Conservation (phyloP, 345 rosid species). For the Litchi chinensis region DNA sequence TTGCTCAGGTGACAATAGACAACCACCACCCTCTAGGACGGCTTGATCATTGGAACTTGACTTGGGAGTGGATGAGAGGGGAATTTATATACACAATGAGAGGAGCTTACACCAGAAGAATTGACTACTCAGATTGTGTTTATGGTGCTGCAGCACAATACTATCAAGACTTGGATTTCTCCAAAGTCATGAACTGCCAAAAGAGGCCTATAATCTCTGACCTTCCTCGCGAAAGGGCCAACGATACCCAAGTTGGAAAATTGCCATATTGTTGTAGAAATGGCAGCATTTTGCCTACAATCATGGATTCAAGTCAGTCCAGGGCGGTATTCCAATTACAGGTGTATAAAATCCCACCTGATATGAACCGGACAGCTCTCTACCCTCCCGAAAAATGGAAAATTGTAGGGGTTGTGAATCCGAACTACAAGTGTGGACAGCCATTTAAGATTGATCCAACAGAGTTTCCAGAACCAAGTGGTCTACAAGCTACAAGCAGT, state of each 20-base stretch:
- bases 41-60: conserved; percentile 62
- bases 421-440: conserved; percentile 43
- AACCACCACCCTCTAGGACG: conserved; percentile 50
- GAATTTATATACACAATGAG: conserved; percentile 54
- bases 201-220: conserved; percentile 45
- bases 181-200: conserved; percentile 45
- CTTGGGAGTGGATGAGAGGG: conserved; percentile 63
- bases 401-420: conserved; percentile 41
- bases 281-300: conserved; percentile 44
- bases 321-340: conserved; percentile 43
- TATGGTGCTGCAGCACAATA: conserved; percentile 43
- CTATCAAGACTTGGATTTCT: conserved; percentile 41
- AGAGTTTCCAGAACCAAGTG: conserved; percentile 37
- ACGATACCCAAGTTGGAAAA: conserved; percentile 44
- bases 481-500: conserved; percentile 34
- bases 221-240: conserved; percentile 40
- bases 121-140: conserved; percentile 44
- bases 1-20: conserved; percentile 50
- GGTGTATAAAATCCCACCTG: conserved; percentile 59
- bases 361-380: conserved; percentile 43
- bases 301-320: conserved; percentile 41
- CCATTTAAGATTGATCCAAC: conserved; percentile 50
- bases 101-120: conserved; percentile 45
- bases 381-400: conserved; percentile 53
- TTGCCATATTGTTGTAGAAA: conserved; percentile 55